Conservation (phyloP, 1,284 basidiomycete genomes). For the Naganishia cerealis region DNA sequence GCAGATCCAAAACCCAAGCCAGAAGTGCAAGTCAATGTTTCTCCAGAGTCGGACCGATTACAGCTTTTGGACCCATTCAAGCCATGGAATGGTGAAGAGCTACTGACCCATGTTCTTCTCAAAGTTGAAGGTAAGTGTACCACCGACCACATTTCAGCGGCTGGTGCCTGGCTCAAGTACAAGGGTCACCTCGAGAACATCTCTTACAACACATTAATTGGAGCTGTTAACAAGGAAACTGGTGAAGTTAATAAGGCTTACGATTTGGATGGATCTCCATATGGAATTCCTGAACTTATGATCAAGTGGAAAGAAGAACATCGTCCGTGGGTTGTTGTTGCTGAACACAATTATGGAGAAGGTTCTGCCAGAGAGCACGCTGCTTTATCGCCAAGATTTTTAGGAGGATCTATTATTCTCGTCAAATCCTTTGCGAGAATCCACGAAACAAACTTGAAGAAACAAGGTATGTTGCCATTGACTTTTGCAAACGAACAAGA, state of each 20-base stretch:
- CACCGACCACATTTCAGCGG: conserved; percentile 95
- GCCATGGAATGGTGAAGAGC: no score
- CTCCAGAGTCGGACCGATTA: no score
- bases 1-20: no score
- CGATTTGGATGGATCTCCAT: conserved; percentile 66
- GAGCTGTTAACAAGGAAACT: conserved; percentile 86
- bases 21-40: no score
- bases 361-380: conserved; percentile 86
- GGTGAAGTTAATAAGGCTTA: conserved; percentile 86
- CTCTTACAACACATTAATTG: conserved; percentile 84
- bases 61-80: no score
- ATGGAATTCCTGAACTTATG: conserved; percentile 84
- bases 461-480: conserved; percentile 89
- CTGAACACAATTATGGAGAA: conserved; percentile 94
- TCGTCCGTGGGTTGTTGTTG: conserved; percentile 90
- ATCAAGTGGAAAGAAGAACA: conserved; percentile 77
- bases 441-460: conserved; percentile 97
- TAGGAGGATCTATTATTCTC: conserved; percentile 79
- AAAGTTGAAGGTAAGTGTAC: conserved; percentile 95
- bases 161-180: conserved; percentile 97
- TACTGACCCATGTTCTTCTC: conserved; percentile 81
- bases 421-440: conserved; percentile 95
- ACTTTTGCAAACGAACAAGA: conserved; percentile 83
- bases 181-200: conserved; percentile 91
- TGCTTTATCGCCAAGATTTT: conserved; percentile 92